A percentile compares a stretch with the other conserved stretches of the same genome.
Conservation (phyloP, 1,284 basidiomycete species). For the Moniliophthora roreri region DNA sequence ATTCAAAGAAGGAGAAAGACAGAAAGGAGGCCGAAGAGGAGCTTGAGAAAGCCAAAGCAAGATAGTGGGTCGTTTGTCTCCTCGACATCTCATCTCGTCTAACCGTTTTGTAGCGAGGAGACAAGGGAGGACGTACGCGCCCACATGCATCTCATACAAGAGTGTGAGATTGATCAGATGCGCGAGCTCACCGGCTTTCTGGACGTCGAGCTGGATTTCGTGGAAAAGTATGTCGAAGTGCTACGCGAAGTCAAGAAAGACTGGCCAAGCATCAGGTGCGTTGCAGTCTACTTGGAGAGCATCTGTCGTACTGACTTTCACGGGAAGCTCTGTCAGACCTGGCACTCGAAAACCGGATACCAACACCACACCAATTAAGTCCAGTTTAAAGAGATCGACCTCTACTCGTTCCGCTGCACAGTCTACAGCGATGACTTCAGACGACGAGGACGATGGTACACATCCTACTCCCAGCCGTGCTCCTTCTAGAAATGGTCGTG, state of each 20-base stretch:
- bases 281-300: slow-evolving; percentile 42
- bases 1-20: slow-evolving; percentile 17
- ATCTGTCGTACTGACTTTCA: not conserved
- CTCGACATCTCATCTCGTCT: slow-evolving; percentile 7
- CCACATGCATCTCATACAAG: slow-evolving; percentile 75
- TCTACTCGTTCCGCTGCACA: slow-evolving; percentile 10
- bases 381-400: slow-evolving; percentile 12
- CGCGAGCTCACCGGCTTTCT: slow-evolving; percentile 69
- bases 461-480: slow-evolving; percentile 25
- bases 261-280: slow-evolving; percentile 47
- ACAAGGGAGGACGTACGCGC: slow-evolving; percentile 75
- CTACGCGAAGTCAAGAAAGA: slow-evolving; percentile 63
- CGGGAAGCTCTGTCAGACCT: slow-evolving; percentile 12
- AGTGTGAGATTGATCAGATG: slow-evolving; percentile 70
- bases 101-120: slow-evolving; percentile 60
- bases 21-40: slow-evolving; percentile 16
- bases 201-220: slow-evolving; percentile 72
- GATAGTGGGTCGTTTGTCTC: slow-evolving; percentile 10
- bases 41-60: slow-evolving; percentile 11
- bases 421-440: slow-evolving; percentile 28
- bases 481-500: slow-evolving; percentile 36
- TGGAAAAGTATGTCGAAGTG: slow-evolving; percentile 68
- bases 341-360: slow-evolving; percentile 15
- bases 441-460: slow-evolving; percentile 23
- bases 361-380: slow-evolving; percentile 14